Conservation (phyloP, 2,329 filamentous ascomycete species). For the Xylaria sp. region DNA sequence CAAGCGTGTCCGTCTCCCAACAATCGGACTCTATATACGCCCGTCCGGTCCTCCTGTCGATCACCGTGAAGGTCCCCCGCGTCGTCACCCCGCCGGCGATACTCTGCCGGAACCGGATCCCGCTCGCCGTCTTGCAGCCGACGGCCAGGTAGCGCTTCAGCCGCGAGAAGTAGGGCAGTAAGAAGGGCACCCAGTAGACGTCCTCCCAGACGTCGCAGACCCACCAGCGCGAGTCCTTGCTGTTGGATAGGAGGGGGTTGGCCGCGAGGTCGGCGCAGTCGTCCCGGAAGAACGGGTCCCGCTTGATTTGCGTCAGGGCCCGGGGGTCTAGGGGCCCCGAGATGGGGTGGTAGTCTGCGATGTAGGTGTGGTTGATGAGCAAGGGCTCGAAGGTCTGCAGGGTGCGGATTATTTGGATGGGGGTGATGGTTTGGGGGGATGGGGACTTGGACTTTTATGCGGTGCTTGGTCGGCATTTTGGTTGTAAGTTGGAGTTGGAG, state of each 20-base stretch:
- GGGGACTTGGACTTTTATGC: conserved; percentile 8
- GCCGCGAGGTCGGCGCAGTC: neutral
- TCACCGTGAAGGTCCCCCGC: conserved; percentile 9
- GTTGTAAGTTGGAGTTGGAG: neutral
- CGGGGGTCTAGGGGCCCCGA: neutral
- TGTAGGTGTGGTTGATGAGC: conserved; percentile 12
- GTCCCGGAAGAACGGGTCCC: conserved; percentile 13
- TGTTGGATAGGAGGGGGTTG: neutral
- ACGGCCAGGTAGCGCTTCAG: conserved; percentile 16
- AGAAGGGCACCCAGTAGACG: conserved; percentile 16
- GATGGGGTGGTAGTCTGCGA: conserved; percentile 12
- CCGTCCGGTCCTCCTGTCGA: conserved; percentile 8
- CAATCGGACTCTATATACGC: neutral
- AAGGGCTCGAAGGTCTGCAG: conserved; percentile 16
- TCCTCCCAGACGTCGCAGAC: conserved; percentile 15
- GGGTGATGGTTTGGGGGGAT: conserved; percentile 6
- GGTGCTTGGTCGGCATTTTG: conserved; percentile 10
- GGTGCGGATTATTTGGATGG: conserved; percentile 5
- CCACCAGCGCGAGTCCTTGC: conserved; percentile 5
- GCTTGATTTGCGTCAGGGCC: conserved; percentile 8
- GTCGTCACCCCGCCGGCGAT: conserved; percentile 7
- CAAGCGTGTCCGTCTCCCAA: conserved; percentile 10
- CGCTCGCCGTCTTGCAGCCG: conserved; percentile 10
- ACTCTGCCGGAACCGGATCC: conserved; percentile 14
- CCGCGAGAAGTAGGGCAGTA: conserved; percentile 17